Conservation (phyloP, 148 eudicot genomes). For the Nepenthes gracilis region DNA sequence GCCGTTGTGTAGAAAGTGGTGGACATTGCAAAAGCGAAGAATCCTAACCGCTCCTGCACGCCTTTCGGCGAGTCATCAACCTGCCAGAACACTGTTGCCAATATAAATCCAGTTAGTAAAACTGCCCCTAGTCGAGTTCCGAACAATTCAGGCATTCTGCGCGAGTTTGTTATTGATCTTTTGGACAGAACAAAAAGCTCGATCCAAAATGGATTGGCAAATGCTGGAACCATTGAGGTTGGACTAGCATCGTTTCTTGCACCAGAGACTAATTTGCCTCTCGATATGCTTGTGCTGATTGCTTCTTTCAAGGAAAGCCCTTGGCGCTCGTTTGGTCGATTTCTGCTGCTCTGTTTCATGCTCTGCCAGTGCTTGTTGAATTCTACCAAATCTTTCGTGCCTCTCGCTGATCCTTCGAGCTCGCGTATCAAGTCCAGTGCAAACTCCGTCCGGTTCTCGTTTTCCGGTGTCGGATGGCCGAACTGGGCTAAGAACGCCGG, state of each 20-base stretch:
- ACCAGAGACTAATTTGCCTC: slow-evolving; percentile 2
- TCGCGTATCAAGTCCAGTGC: slow-evolving; percentile 11
- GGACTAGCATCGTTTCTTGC: background rate
- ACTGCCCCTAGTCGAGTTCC: slow-evolving; percentile 9
- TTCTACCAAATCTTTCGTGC: slow-evolving; percentile 5
- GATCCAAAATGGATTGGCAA: slow-evolving; percentile 10
- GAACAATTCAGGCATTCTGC: slow-evolving; percentile 14
- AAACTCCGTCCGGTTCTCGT: slow-evolving; percentile 11
- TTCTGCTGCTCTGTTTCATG: background rate
- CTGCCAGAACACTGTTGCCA: slow-evolving; percentile 15
- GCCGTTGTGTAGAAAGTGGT: slow-evolving; percentile 80
- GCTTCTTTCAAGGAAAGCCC: background rate
- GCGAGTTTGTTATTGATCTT: slow-evolving; percentile 9
- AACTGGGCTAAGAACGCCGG: slow-evolving; percentile 5
- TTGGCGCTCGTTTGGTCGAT: background rate
- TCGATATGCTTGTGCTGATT: slow-evolving; percentile 6
- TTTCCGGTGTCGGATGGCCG: slow-evolving; percentile 9
- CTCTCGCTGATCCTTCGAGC: slow-evolving; percentile 8
- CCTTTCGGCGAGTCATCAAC: slow-evolving; percentile 14
- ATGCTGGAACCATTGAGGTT: background rate
- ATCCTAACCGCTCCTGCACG: slow-evolving; percentile 28
- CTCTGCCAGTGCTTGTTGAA: slow-evolving; percentile 6
- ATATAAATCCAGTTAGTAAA: slow-evolving; percentile 3
- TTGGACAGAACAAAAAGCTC: slow-evolving; percentile 4
- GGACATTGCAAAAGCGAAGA: slow-evolving; percentile 80